A percentile compares a stretch with the other conserved stretches of the same genome.
phyloP scores from a whole-genome alignment of 2,329 filamentous ascomycete genomes.

The Diaporthe ilicicola region DNA sequence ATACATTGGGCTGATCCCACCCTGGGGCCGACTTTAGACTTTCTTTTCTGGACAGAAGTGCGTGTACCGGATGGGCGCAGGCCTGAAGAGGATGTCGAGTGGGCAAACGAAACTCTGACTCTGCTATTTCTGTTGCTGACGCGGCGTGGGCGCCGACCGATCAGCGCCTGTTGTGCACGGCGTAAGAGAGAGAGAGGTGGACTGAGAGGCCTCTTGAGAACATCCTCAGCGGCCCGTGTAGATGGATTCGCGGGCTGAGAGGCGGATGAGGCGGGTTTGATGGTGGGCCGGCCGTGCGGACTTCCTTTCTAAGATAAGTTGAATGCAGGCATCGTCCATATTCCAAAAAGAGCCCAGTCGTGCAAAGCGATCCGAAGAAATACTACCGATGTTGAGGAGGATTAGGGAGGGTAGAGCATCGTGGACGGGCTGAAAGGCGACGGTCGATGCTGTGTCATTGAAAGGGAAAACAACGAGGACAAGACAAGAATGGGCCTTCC shows the following conservation, averaged over 20 bases:
- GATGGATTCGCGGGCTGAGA: constrained; percentile 35
- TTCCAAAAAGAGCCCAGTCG: constrained; percentile 44
- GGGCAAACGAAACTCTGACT: constrained; percentile 44
- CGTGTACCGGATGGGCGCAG: constrained; percentile 30
- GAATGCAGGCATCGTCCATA: constrained; percentile 53
- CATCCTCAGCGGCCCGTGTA: constrained; percentile 43
- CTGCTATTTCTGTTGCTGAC: constrained; percentile 38
- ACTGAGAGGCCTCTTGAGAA: constrained; percentile 43
- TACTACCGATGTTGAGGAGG: constrained; percentile 29
- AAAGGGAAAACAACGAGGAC: not conserved
- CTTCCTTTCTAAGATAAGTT: constrained; percentile 55
- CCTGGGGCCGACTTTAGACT: not conserved
- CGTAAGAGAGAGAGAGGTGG: constrained; percentile 43
- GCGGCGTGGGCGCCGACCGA: constrained; percentile 42
- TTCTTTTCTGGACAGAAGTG: not conserved
- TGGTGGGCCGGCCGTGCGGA: constrained; percentile 48
- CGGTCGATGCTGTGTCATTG: not conserved
- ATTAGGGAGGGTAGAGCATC: constrained; percentile 13
- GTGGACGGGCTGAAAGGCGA: not conserved
- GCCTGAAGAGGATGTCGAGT: constrained; percentile 34
- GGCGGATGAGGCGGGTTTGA: constrained; percentile 40
- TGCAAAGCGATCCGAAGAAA: constrained; percentile 41
- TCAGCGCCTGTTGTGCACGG: constrained; percentile 47
- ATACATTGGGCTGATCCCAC: not conserved
- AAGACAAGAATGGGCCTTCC: constrained; percentile 38